Evolutionary conservation across 371 early-diverging fungal species (phyloP).

Genomic region (Zopfochytrium polystomum): DNA sequence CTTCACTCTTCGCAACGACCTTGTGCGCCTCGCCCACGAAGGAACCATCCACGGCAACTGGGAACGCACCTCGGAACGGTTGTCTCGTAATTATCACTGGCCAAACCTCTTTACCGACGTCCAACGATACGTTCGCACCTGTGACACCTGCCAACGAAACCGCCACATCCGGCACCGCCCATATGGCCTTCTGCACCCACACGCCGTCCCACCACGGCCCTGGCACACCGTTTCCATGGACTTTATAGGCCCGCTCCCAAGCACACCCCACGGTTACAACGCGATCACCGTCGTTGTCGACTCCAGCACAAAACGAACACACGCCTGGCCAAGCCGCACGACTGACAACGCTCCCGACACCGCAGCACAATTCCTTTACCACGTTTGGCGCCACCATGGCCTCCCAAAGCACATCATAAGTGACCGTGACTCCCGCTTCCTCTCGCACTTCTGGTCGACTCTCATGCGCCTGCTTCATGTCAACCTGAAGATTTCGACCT

Average conservation of each 20-base stretch:
- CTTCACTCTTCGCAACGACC: background rate
- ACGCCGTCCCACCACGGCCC: conserved; percentile 11
- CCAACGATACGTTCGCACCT: conserved; percentile 10
- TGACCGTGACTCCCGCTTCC: too few species aligned
- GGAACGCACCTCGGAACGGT: conserved; percentile 10
- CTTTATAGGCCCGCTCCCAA: conserved; percentile 17
- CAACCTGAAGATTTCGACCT: conserved; percentile 38
- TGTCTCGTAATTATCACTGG: conserved; percentile 20
- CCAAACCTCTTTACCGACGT: conserved; percentile 16
- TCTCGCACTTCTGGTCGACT: conserved; percentile 25
- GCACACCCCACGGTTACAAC: background rate
- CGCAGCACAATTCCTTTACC: conserved; percentile 9
- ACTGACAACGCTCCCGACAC: conserved; percentile 1
- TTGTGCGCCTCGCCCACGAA: too few species aligned
- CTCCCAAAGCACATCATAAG: conserved; percentile 13
- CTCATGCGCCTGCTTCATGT: conserved; percentile 30
- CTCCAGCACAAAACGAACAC: conserved; percentile 11
- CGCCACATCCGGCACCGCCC: conserved; percentile 11
- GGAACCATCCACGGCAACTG: too few species aligned
- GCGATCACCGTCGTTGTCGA: conserved; percentile 18
- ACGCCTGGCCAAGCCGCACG: background rate
- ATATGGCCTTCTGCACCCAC: too few species aligned
- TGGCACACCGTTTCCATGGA: too few species aligned
- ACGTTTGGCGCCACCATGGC: conserved; percentile 18
- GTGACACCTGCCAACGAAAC: conserved; percentile 18